phyloP scores from a whole-genome alignment of 768 basidiomycete species.

The Mycena galopus region DNA sequence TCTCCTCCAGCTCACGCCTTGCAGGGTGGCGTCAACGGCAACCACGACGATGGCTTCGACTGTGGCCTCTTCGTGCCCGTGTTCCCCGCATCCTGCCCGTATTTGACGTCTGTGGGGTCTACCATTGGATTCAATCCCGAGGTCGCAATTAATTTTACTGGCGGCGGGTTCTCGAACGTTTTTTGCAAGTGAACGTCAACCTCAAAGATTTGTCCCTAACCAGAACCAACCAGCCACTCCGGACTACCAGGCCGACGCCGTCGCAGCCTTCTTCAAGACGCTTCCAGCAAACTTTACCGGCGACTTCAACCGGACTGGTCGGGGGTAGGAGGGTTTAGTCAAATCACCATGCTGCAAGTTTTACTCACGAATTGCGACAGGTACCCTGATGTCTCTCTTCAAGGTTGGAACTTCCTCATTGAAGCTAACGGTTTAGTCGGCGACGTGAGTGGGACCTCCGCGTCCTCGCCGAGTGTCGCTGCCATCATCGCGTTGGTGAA shows the following conservation, averaged over 20 bases:
- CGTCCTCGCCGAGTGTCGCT: constrained; percentile 58
- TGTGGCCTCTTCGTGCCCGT: constrained; percentile 46
- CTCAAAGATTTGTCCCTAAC: constrained; percentile 6
- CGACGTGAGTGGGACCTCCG: constrained; percentile 56
- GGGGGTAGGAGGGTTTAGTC: not conserved
- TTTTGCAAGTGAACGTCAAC: constrained; percentile 37
- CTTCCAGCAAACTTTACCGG: constrained; percentile 31
- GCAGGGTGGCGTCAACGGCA: constrained; percentile 26
- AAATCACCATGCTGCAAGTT: not conserved
- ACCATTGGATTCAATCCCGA: constrained; percentile 23
- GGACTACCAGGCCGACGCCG: constrained; percentile 47
- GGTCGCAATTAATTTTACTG: constrained; percentile 9
- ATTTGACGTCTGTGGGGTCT: constrained; percentile 19
- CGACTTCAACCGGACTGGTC: constrained; percentile 24
- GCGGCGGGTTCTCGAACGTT: constrained; percentile 58
- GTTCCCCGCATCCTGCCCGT: constrained; percentile 33
- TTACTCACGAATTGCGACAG: not conserved
- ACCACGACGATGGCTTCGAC: constrained; percentile 38
- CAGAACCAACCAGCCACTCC: constrained; percentile 37
- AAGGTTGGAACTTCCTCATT: constrained; percentile 28
- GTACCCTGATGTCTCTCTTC: constrained; percentile 35
- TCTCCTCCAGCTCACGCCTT: not conserved
- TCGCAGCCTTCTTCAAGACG: constrained; percentile 43
- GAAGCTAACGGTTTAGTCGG: not conserved
- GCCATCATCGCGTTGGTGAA: constrained; percentile 59